Evolutionary conservation across 805 yeast species (phyloP), one percentile per base, ranked within the genome.

Genomic region (Barnettozyma siamensis): DNA sequence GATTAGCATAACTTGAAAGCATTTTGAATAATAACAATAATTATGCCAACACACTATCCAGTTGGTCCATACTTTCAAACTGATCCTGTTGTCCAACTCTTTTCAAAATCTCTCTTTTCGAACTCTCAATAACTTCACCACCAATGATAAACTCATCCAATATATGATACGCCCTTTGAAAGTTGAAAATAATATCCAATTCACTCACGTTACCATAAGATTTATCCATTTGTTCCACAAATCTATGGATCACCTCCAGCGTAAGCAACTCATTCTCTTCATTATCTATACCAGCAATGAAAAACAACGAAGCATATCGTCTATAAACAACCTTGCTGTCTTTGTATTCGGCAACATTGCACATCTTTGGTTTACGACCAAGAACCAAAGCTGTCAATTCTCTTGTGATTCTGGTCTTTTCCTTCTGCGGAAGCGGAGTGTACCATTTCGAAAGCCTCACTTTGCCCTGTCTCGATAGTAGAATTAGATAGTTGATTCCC

Each of bases 121-220:
- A 82, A 33, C 87, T 75, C 58, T 93, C 99, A 49, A 85, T 84
- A 17, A 93, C 62, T 37, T 83, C 80, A 0, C 99, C 99, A 51
- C 89, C 96, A 37, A 91, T 73, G 37, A 93, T 63, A 51, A 93
- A 69, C 60, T 93, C 99, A 61, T 93, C 96, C 48, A 93, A 67
- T 11, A 93, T 83, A 63, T 87, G 85, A 61, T 93, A 93, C 0
- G 98, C 97, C 58, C 86, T 84, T 53, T 85, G 86, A 65, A 93
- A 93, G 57, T 94, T 93, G 74, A 93, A 93, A 37, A 93, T 93
- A 47, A 93, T 93, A 65, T 93, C 99, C 54, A 93, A 70, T 61
- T 93, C 99, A 64, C 97, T 88, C 15, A 93, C 99, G 57, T 88
- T 91, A 11, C 96, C 97, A 59, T 87, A 93, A 45, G 88, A 79